Base-by-base conservation (phyloP, 2,329 filamentous ascomycete genomes). In the Sphaerulina musiva region DNA sequence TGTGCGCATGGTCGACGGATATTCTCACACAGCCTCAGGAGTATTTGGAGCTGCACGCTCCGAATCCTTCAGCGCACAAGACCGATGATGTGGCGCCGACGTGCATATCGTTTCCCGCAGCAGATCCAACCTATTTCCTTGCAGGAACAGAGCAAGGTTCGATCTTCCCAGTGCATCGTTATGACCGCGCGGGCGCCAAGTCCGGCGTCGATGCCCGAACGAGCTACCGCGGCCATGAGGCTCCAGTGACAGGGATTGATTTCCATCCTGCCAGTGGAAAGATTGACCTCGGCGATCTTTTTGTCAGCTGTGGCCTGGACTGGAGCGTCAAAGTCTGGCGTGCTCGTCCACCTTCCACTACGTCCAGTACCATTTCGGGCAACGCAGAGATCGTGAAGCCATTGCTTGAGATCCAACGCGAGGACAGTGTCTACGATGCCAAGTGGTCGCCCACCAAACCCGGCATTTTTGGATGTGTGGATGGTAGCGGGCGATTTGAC, bases 291-390 rank as follows among this genome's bases (percentile, higher is more conserved):
- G 91, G 92, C 29, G 95, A 98, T 66, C 77, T 98, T 5, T 89
- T 97, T 55, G 81, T 98, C 47, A 91, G 86, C n/a, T 87, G 89
- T 3, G 92, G 87, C 42, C 78, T 98, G 6, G 93, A 98, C 74
- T 98, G 93, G 93, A 95, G 86, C 63, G 90, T 96, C 63, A 96
- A 95, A 74, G 77, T 98, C 12, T 98, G 93, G 93, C 93, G 93
- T 71, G 87, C 95, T 11, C 86, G 90, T 40, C 85, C 89, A 1
- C 87, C 88, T 1, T 86, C 86, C 0, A 85, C 86, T 12, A 85
- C 85, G 0, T 77, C 78, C 26, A 78, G 72, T 11, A 72, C 76
- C 11, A 76, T 73, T 40, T 71, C 70, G 0, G 72, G 74, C 66
- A 68, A 72, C 12, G 62, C 70, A 2, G 71, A 66, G 44, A 55